Base-by-base conservation (phyloP, 441 rosid species). In the Pelargonium myrrhifolium region DNA sequence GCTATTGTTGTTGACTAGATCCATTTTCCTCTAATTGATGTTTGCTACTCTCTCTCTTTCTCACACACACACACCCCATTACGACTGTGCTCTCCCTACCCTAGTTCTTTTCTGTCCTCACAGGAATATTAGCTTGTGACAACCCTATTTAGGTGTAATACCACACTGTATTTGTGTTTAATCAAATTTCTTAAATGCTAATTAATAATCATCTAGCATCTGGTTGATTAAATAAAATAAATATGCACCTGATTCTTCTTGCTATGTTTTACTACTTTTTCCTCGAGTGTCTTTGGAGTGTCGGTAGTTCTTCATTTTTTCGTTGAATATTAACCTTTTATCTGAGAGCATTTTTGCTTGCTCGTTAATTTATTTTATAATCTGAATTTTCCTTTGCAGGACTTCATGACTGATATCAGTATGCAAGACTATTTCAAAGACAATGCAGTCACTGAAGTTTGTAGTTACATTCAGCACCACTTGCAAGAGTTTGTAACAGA, bases 401-500 rank as follows among this genome's bases (percentile, higher is more conserved):
- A 79, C 69, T 72, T 82, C 66, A 83, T 81, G 82, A 71, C 86
- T 53, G 84, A 79, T 61, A 37, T 67, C 71, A 71, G 76, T 71
- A 26, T 79, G 77, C 82, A 71, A 47, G 86, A 80, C 51, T 77
- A 80, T 71, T 70, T 83, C 55, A 88, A 76, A 60, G 87, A 75
- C 68, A 75, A 74, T 71, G 71, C 70, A 68, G 68, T 81, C 28
- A 55, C 60, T 24, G 82, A 85, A 74, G 79, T 82, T 62, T 78
- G 81, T 76, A 77, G 74, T 72, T 81, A 77, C 66, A 72, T 87
- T 70, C 56, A 75, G 47, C 83, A 70, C 72, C 79, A 78, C 69
- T 75, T 93, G 80, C 93, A 88, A 76, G 87, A 79, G 62, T 77
- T 84, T 70, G 68, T 72, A 71, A 75, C 72, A 56, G 87, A 79